A percentile compares a stretch with the other conserved stretches of the same genome.
Conservation (phyloP, 106 monocot species). For the Dendrobium chrysotoxum region DNA sequence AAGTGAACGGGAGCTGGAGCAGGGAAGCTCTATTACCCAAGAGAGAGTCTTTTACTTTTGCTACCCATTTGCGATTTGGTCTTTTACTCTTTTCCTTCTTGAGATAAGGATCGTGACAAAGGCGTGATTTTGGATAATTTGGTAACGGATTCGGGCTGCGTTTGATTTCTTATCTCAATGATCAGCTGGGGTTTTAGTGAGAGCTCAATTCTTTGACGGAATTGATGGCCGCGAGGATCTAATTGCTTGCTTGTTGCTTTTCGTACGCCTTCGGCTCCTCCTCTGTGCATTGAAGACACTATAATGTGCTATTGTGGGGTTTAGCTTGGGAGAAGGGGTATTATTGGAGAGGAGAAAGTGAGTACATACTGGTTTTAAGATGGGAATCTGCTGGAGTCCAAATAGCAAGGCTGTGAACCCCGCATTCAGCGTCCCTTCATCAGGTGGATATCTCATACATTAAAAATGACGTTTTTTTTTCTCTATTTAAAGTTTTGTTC, state of each 20-base stretch:
- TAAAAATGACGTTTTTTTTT: background rate
- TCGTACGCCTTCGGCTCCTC: background rate
- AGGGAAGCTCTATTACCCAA: background rate
- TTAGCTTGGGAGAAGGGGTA: background rate
- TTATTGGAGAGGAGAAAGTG: background rate
- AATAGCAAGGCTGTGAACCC: constrained; percentile 19
- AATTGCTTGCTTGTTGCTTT: background rate
- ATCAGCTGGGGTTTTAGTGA: background rate
- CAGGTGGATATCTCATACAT: constrained; percentile 4
- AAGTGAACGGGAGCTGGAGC: background rate
- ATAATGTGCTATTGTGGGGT: background rate
- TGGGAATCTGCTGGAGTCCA: constrained; percentile 23
- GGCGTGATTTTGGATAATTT: background rate
- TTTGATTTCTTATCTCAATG: background rate
- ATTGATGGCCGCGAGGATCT: background rate
- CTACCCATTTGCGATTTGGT: background rate
- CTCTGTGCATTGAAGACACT: background rate
- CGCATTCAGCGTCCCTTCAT: background rate
- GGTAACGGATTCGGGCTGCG: background rate
- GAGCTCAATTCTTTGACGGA: too few relatives aligned
- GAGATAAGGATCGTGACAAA: background rate
- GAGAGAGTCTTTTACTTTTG: background rate
- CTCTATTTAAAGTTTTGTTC: background rate
- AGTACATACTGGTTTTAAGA: background rate
- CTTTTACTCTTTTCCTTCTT: background rate